Evolutionary conservation across 345 rosid genomes (phyloP).

Genomic region (Murraya koenigii): DNA sequence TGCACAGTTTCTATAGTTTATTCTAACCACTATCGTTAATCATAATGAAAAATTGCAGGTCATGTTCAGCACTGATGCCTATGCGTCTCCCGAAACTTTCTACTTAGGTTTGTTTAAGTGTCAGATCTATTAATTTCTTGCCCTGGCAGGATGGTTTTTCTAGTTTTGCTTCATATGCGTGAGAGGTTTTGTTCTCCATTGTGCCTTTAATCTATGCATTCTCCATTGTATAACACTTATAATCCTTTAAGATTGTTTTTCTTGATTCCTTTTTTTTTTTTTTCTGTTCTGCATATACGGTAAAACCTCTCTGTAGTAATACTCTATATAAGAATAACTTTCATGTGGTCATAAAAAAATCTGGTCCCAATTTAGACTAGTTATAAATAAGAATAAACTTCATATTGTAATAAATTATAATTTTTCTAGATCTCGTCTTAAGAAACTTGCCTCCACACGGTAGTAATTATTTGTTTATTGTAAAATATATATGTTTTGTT

Average conservation of each 20-base stretch:
- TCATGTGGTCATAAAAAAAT: no score
- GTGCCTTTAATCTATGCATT: neutral
- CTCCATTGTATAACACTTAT: neutral
- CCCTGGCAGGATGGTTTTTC: neutral
- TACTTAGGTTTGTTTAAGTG: constrained; percentile 65
- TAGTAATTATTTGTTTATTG: no score
- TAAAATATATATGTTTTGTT: no score
- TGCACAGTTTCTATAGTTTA: constrained; percentile 12
- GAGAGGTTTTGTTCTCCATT: neutral
- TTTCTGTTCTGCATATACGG: neutral
- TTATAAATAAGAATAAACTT: no score
- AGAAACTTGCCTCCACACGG: no score
- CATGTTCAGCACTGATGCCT: constrained; percentile 97
- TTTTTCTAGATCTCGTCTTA: no score
- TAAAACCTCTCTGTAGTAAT: no score
- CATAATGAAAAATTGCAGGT: constrained; percentile 53
- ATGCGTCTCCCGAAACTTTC: constrained; percentile 86
- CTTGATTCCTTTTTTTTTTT: neutral
- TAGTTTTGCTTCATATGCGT: neutral
- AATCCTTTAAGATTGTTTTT: constrained; percentile 5
- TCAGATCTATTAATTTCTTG: neutral
- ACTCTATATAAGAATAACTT: no score
- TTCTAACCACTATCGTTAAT: constrained; percentile 17
- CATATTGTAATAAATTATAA: no score
- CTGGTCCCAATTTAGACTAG: no score